Evolutionary conservation across 805 yeast species (phyloP), one percentile per base, ranked within the genome.

Genomic region (Saccharomycopsis amapae): DNA sequence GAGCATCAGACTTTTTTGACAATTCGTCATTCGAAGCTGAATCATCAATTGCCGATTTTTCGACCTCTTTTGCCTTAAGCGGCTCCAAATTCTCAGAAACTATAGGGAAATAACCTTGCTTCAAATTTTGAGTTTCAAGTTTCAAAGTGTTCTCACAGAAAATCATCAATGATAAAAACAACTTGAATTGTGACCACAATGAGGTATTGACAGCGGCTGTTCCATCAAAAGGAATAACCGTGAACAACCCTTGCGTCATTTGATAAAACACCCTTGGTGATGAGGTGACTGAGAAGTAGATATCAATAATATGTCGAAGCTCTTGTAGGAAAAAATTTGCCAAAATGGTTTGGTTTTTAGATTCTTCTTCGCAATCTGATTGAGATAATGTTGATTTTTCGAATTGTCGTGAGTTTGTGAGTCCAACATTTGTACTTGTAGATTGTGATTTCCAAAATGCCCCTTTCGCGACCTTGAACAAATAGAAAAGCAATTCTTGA

Each of bases 251-350:
- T n/a, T 13, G 15, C 13, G 38, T 34, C 18, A 42, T 12, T 18
- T 42, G 18, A 18, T 34, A 42, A 22, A 42, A 34, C 4, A 42
- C 6, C 33, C 23, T 42, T 13, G 40, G 40, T 7, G 25, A 17
- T 10, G 7, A 9, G 18, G 45, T 42, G 12, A 41, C 17, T 5
- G 38, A 33, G 25, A 32, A 7, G 7, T 2, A 30, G 13, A 28
- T 25, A 5, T 26, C 19, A 25, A 28, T 17, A 13, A 40, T 12
- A 18, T 40, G 12, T 10, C 15, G 6, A 18, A 37, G 15, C 17
- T 35, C 38, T 6, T 6, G 10, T 5, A 9, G 10, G 40, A 37
- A 37, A 37, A 22, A 37, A n/a, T n/a, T n/a, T n/a, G n/a, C n/a
- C n/a, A n/a, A n/a, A n/a, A n/a, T n/a, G n/a, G n/a, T n/a, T n/a